phyloP scores from a whole-genome alignment of 768 basidiomycete species.

The Leccinum pellstonianum region DNA sequence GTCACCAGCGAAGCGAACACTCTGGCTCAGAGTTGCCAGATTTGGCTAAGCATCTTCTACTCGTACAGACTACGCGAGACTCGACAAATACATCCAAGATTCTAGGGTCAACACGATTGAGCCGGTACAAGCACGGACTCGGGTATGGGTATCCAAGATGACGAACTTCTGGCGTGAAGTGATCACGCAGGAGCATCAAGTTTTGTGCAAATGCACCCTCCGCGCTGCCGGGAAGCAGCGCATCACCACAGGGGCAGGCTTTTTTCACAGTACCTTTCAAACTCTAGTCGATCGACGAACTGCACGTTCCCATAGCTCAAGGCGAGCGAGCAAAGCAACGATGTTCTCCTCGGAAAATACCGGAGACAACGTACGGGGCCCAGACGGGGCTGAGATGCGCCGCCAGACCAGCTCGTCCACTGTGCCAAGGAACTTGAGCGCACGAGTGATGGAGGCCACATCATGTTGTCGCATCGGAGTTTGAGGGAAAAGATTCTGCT shows the following conservation, averaged over 20 bases:
- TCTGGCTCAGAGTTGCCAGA: constrained; percentile 3
- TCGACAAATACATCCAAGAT: background rate
- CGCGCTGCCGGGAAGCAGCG: background rate
- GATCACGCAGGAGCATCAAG: background rate
- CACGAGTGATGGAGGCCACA: constrained; percentile 20
- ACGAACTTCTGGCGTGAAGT: background rate
- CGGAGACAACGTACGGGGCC: constrained; percentile 9
- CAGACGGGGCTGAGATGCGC: constrained; percentile 12
- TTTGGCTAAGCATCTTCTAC: background rate
- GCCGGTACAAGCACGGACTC: background rate
- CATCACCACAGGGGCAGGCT: background rate
- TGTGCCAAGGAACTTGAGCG: constrained; percentile 25
- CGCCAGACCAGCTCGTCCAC: constrained; percentile 33
- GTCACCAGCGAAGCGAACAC: background rate
- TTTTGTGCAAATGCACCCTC: background rate
- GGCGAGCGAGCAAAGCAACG: constrained; percentile 23
- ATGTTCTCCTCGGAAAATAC: constrained; percentile 29
- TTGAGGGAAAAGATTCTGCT: background rate
- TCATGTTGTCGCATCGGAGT: constrained; percentile 12
- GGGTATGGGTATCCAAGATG: background rate
- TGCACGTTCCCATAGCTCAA: constrained; percentile 30
- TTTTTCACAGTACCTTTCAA: constrained; percentile 6
- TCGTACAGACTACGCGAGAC: background rate
- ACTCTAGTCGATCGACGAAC: constrained; percentile 22
- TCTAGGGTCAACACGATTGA: background rate